Percentiles rank a stretch among this genome's conserved stretches.
Conservation (phyloP, 164 flowering plant genomes). For the Aristolochia contorta region DNA sequence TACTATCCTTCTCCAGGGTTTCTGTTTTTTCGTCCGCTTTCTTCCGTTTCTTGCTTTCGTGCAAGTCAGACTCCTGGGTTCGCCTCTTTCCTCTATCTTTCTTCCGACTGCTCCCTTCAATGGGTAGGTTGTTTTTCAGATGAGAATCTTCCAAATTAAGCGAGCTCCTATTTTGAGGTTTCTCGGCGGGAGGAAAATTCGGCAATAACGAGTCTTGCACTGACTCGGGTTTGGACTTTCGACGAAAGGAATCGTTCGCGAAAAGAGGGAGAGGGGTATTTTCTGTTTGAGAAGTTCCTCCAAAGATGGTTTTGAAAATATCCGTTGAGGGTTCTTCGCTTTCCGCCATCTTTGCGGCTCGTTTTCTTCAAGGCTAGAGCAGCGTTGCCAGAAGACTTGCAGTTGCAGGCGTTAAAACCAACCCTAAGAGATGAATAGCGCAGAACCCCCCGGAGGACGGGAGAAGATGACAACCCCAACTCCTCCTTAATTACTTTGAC, state of each 20-base stretch:
- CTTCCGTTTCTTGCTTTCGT: constrained; percentile 3
- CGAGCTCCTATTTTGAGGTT: neutral
- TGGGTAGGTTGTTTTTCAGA: too few relatives aligned
- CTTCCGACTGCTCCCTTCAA: neutral
- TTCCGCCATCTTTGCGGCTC: constrained; percentile 4
- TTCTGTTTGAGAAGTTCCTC: constrained; percentile 20
- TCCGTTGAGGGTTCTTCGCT: constrained; percentile 13
- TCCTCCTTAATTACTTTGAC: too few relatives aligned
- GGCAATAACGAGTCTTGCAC: neutral
- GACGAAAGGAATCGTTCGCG: constrained; percentile 42
- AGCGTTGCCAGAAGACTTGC: neutral
- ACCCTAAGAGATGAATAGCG: neutral
- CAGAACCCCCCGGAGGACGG: neutral
- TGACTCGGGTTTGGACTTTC: constrained; percentile 22
- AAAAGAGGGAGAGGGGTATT: constrained; percentile 30
- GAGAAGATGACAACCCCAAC: neutral
- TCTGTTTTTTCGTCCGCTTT: constrained; percentile 1
- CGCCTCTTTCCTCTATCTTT: neutral
- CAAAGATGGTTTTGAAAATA: constrained; percentile 53
- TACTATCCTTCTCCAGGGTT: constrained; percentile 27
- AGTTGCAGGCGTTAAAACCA: neutral
- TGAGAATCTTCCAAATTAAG: neutral
- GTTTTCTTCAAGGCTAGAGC: neutral
- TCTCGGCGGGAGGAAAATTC: constrained; percentile 15
- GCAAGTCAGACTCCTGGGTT: neutral